Percentiles rank a stretch among this genome's conserved stretches.
Conservation (phyloP, 352 stramenopile species). For the Globisporangium abappressorium region DNA sequence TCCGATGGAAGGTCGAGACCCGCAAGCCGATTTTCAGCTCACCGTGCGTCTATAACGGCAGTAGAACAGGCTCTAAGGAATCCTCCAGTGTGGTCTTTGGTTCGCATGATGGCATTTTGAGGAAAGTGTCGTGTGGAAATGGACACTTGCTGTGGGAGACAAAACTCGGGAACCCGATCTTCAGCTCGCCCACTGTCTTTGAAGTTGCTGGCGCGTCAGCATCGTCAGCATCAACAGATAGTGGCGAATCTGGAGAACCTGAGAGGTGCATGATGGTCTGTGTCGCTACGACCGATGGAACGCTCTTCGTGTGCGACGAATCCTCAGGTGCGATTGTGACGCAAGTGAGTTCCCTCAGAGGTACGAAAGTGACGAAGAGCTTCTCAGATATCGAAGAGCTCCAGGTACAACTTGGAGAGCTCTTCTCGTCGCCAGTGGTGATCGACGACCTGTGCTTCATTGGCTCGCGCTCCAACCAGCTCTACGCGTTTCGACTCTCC, state of each 20-base stretch:
- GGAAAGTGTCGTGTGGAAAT: slow-evolving; percentile 29
- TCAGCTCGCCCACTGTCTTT: slow-evolving; percentile 43
- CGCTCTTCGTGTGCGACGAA: slow-evolving; percentile 43
- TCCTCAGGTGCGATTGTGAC: slow-evolving; percentile 28
- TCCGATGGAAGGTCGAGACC: slow-evolving; percentile 35
- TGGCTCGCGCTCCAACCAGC: slow-evolving; percentile 43
- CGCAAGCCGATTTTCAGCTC: slow-evolving; percentile 62
- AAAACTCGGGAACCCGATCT: slow-evolving; percentile 31
- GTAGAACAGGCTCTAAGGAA: not conserved
- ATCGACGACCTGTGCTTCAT: slow-evolving; percentile 43
- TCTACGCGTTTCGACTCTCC: slow-evolving; percentile 29
- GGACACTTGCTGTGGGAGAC: slow-evolving; percentile 38
- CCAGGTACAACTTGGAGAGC: slow-evolving; percentile 22
- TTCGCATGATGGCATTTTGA: slow-evolving; percentile 50
- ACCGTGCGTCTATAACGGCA: slow-evolving; percentile 31
- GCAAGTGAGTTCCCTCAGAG: not conserved
- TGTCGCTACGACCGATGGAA: slow-evolving; percentile 37
- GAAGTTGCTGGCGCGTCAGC: not conserved
- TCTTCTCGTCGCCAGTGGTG: slow-evolving; percentile 60
- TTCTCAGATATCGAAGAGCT: not conserved
- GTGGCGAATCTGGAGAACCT: not conserved
- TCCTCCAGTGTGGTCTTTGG: slow-evolving; percentile 28
- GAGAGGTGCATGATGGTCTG: slow-evolving; percentile 30
- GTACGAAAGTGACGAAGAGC: not conserved
- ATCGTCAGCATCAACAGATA: not conserved